Evolutionary conservation across 2,329 filamentous ascomycete species (phyloP), one percentile per base, ranked within the genome.

Genomic region (Neopestalotiopsis sp.): DNA sequence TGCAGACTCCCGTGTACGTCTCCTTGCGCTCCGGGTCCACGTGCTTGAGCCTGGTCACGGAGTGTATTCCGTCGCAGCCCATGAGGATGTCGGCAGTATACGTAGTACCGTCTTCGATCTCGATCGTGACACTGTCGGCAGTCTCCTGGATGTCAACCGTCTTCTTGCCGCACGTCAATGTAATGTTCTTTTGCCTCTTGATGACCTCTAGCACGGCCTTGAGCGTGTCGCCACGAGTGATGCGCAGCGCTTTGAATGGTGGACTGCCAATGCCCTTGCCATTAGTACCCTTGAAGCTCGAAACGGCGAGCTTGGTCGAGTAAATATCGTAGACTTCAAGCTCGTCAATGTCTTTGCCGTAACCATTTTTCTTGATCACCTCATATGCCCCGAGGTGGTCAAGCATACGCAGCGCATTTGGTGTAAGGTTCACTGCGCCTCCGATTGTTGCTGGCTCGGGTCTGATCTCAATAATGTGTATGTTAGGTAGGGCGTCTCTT

Each of bases 31-130:
- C 63, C 28, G 67, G 63, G 34, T 69, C 67, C 12, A 69, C 67
- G 28, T 69, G 67, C 57, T 61, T 30, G 12, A 69, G 57, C 20
- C 67, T 52, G 1, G 63, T 58, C 9, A 69, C 40, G 5, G 67
- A 69, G 42, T 69, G 67, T 52, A 69, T 69, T 32, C 67, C 67
- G 58, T 69, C 67, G 34, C 67, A 69, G 42, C 67, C 67, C 67
- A 69, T 62, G n/a, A 69, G 63, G 20, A 69, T 45, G 24, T 69
- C 67, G 40, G 12, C 58, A 10, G 56, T 56, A 42, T 38, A 66
- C 30, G 30, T 14, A 1, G 2, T 32, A 2, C 67, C 67, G 17
- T 69, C 67, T 2, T 66, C 67, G 45, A 66, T 62, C 4, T 57
- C 40, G 12, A 69, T 42, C 9, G 63, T 63, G 4, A 69, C 67